Evolutionary conservation across 1,284 basidiomycete species (phyloP), one percentile per base, ranked within the genome.

Genomic region (Papiliotrema flavescens): DNA sequence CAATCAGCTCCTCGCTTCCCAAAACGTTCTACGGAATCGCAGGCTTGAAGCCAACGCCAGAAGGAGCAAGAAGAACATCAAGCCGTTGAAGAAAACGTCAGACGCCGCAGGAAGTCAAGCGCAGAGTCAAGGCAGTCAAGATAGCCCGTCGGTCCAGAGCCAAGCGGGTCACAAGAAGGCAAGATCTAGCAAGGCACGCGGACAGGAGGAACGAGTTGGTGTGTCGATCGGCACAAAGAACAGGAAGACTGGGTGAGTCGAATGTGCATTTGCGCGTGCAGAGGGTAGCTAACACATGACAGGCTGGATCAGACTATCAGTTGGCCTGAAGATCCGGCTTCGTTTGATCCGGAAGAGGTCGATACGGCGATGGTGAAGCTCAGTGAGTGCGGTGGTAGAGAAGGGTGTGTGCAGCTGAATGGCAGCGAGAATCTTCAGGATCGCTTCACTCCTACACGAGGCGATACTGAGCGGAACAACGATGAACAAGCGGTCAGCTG

Each of bases 391-490:
- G 15, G 19, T 20, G 14, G 20, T 5, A 23, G 26, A 2, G 20
- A n/a, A n/a, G 20, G 43, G 34, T 39, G 49, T 40, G 34, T 1
- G 15, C 17, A 24, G 26, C 14, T 47, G 47, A 50, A 49, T 15
- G 13, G 47, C 54, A 75, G 73, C 64, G 0, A 62, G 66, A n/a
- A 49, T 72, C 13, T 26, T 71, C 7, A 47, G 59, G 17, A 55
- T 70, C 2, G 65, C 67, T 0, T 57, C 63, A 0, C 51, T 69
- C 17, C 53, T 73, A 14, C 66, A 72, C 49, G 67, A 73, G 47
- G 65, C 71, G 0, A 55, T 73, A 9, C 54, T 70, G 19, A 61
- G 52, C 11, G 42, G 55, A 22, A 61, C 49, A 1, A 46, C 62
- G 1, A 67, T 67, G 11, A 73, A 70, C 1, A 65, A 70, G 36